Conservation (phyloP, 805 yeast genomes). For the Ogataea zsoltii region DNA sequence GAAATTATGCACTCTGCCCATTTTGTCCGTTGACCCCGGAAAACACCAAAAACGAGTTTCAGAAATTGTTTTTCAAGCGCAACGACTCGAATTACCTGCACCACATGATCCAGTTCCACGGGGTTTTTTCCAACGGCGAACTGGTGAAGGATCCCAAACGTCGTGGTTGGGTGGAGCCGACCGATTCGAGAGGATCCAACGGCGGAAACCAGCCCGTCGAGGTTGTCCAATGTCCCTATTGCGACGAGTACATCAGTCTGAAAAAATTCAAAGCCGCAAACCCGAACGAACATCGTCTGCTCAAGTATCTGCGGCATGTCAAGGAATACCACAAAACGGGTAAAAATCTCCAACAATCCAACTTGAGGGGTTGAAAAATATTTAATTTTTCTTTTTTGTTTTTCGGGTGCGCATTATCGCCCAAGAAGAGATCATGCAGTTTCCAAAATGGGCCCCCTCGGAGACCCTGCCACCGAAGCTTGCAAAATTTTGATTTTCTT, state of each 20-base stretch:
- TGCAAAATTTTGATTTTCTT: not conserved
- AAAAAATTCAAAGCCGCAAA: constrained; percentile 20
- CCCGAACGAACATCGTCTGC: constrained; percentile 24
- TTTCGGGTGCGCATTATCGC: not conserved
- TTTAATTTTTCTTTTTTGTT: constrained; percentile 7
- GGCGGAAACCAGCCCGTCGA: constrained; percentile 17
- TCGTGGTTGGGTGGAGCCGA: constrained; percentile 23
- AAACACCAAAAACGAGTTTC: constrained; percentile 17
- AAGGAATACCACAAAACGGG: constrained; percentile 31
- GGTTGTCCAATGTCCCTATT: constrained; percentile 30
- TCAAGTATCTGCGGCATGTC: constrained; percentile 33
- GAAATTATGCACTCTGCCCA: constrained; percentile 33
- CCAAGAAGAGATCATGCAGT: not conserved
- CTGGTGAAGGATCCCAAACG: constrained; percentile 27
- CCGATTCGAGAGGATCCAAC: not conserved
- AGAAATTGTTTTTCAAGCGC: constrained; percentile 27
- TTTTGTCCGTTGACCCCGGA: constrained; percentile 26
- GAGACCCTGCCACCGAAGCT: not conserved
- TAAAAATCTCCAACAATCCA: constrained; percentile 22
- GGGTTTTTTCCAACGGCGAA: constrained; percentile 33
- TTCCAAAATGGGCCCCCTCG: not conserved
- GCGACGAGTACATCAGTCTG: constrained; percentile 24
- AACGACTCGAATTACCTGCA: constrained; percentile 34
- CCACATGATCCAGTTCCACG: constrained; percentile 35
- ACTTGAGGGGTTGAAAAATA: constrained; percentile 3